Evolutionary conservation across 306 rosid species (phyloP).

Genomic region (Elaeagnus macrophylla): DNA sequence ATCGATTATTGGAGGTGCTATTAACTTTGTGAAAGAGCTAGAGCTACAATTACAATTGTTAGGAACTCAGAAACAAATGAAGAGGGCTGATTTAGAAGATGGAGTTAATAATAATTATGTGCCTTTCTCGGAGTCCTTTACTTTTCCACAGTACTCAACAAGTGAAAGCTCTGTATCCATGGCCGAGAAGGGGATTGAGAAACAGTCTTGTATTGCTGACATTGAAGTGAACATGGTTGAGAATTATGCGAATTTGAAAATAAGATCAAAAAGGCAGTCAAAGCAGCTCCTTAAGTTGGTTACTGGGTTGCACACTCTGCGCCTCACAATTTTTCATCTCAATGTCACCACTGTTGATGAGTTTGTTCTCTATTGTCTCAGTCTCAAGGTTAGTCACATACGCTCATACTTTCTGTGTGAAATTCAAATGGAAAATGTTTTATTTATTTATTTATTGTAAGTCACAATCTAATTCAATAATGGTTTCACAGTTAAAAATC

Average conservation of each 20-base stretch:
- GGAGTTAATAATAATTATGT: neutral
- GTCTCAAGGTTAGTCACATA: constrained; percentile 51
- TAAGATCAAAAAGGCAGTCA: constrained; percentile 58
- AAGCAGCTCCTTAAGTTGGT: constrained; percentile 69
- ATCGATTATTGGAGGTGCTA: constrained; percentile 90
- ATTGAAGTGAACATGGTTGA: constrained; percentile 91
- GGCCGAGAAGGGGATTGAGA: constrained; percentile 25
- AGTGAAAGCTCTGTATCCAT: constrained; percentile 21
- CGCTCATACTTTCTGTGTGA: no score
- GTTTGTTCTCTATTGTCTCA: constrained; percentile 58
- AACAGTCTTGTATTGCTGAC: constrained; percentile 42
- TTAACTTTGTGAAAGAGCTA: constrained; percentile 81
- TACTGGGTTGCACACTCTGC: constrained; percentile 52
- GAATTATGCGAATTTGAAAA: constrained; percentile 78
- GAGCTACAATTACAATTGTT: constrained; percentile 70
- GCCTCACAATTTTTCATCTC: constrained; percentile 74
- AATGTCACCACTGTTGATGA: constrained; percentile 55
- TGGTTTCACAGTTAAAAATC: no score
- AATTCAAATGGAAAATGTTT: neutral
- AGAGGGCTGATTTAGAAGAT: constrained; percentile 2
- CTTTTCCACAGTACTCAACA: constrained; percentile 77
- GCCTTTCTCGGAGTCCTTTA: constrained; percentile 85
- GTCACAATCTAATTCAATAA: no score
- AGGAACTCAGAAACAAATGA: constrained; percentile 29
- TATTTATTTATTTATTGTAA: neutral